Evolutionary conservation across 176 grass and related monocot species (phyloP).

Genomic region (Zoysia japonica): DNA sequence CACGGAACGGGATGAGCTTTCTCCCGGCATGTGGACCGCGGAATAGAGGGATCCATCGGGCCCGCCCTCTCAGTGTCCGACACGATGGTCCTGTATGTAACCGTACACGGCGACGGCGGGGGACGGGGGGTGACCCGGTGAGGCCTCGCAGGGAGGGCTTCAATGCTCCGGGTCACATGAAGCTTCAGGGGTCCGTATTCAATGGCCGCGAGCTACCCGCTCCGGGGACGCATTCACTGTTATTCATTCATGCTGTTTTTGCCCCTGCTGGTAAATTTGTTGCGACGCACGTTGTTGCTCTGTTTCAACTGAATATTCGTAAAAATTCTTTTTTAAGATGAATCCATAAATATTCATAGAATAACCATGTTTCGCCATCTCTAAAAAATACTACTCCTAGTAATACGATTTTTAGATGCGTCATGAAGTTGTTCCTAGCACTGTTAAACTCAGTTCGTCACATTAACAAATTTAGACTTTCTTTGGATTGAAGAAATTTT

Average conservation of each 20-base stretch:
- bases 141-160: neutral
- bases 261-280: neutral
- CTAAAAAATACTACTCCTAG: too few relatives aligned
- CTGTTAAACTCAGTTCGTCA: neutral
- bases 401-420: neutral
- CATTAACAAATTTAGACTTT: neutral
- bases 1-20: neutral
- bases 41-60: constrained; percentile 15
- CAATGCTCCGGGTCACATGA: constrained; percentile 41
- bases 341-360: too few relatives aligned
- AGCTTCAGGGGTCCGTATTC: constrained; percentile 27
- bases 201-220: neutral
- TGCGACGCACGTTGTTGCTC: neutral
- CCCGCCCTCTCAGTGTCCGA: neutral
- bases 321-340: too few relatives aligned
- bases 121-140: too few relatives aligned
- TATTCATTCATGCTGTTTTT: constrained; percentile 12
- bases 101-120: neutral
- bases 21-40: constrained; percentile 14
- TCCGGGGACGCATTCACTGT: constrained; percentile 23
- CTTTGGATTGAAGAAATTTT: too few relatives aligned
- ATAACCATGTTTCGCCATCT: neutral
- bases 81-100: neutral
- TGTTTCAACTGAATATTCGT: neutral
- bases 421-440: neutral